Conservation (phyloP, 192 early-diverging fungal species). For the Coemansia sp. region DNA sequence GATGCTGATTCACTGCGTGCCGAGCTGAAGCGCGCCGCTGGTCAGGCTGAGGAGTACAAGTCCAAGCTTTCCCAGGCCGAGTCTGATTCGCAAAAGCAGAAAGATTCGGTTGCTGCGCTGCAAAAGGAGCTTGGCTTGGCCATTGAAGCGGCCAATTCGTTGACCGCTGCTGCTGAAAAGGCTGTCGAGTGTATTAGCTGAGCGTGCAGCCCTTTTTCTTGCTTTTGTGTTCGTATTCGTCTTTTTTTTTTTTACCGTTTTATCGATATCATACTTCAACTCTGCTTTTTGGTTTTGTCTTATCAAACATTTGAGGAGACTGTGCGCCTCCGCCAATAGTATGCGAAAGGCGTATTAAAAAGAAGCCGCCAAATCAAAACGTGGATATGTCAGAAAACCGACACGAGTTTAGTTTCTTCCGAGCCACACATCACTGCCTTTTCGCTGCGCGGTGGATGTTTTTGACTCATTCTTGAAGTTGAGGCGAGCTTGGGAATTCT, state of each 20-base stretch:
- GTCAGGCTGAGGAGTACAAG: conserved; percentile 26
- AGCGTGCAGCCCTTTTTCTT: neutral
- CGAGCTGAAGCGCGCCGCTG: conserved; percentile 12
- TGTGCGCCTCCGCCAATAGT: too few species aligned
- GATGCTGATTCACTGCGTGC: conserved; percentile 23
- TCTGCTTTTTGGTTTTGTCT: neutral
- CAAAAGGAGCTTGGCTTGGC: conserved; percentile 36
- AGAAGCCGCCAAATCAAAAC: neutral
- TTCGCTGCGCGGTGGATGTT: too few species aligned
- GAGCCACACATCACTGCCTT: too few species aligned
- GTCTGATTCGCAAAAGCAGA: conserved; percentile 14
- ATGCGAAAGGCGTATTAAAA: too few species aligned
- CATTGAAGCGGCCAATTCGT: conserved; percentile 29
- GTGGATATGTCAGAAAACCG: neutral
- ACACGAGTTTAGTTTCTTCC: neutral
- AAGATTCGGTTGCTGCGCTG: conserved; percentile 12
- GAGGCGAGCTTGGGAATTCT: too few species aligned
- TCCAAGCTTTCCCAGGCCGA: conserved; percentile 17
- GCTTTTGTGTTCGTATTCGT: neutral
- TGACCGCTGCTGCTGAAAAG: conserved; percentile 48
- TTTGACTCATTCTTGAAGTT: too few species aligned
- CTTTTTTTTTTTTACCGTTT: neutral
- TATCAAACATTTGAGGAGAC: too few species aligned
- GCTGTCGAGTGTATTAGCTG: conserved; percentile 27
- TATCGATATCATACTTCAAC: neutral